phyloP scores from a whole-genome alignment of 108 stramenopile genomes.

The Bacterosira constricta region DNA sequence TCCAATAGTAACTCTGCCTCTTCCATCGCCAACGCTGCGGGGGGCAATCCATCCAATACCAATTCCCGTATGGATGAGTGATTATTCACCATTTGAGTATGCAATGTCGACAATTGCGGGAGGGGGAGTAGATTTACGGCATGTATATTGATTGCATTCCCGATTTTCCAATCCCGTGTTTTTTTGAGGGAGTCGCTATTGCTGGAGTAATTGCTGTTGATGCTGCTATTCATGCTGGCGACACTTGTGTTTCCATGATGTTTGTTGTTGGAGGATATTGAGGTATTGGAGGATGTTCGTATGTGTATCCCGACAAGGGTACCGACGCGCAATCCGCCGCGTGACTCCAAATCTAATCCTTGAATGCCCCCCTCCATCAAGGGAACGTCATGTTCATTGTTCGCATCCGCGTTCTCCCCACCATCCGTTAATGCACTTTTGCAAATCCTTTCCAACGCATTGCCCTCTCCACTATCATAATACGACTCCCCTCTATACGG shows the following conservation, averaged over 20 bases:
- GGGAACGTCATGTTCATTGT: too few relatives aligned
- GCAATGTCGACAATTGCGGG: neutral
- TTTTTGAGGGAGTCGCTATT: neutral
- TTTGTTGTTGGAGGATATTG: neutral
- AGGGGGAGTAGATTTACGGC: constrained; percentile 15
- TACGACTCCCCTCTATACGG: too few relatives aligned
- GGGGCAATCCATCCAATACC: constrained; percentile 30
- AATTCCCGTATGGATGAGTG: constrained; percentile 14
- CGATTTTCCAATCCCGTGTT: constrained; percentile 17
- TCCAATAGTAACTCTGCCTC: constrained; percentile 17
- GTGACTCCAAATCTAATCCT: too few relatives aligned
- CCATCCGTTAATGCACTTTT: too few relatives aligned
- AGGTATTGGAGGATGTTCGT: neutral
- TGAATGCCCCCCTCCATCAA: too few relatives aligned
- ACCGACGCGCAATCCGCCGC: neutral
- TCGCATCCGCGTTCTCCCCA: too few relatives aligned
- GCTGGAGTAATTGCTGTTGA: neutral
- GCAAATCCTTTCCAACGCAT: too few relatives aligned
- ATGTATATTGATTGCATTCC: constrained; percentile 13
- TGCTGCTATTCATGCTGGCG: too few relatives aligned
- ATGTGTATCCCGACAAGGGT: constrained; percentile 8
- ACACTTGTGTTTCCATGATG: too few relatives aligned
- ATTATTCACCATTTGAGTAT: constrained; percentile 16
- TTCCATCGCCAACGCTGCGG: neutral
- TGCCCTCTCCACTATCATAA: neutral